Evolutionary conservation across 495 filamentous ascomycete genomes (phyloP).

Genomic region (Neurospora intermedia): DNA sequence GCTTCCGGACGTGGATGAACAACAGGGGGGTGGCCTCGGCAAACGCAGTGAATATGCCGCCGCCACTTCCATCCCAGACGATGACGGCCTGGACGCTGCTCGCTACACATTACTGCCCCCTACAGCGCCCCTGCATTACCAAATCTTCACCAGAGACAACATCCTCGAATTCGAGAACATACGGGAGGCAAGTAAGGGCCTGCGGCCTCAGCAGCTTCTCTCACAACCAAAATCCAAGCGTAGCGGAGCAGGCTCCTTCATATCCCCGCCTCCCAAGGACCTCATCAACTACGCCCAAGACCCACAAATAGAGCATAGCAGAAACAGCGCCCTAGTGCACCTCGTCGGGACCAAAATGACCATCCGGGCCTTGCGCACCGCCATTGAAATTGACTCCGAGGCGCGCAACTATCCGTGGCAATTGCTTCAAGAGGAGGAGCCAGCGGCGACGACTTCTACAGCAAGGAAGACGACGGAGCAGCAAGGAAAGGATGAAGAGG

Average conservation of each 20-base stretch:
- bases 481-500: neutral
- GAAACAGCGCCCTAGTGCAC: slow-evolving; percentile 29
- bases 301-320: slow-evolving; percentile 23
- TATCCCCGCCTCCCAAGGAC: neutral
- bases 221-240: neutral
- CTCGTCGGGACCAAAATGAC: slow-evolving; percentile 23
- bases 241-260: neutral
- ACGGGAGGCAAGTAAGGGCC: neutral
- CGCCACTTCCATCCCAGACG: neutral
- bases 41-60: neutral
- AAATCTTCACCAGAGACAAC: neutral
- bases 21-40: neutral
- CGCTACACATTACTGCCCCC: neutral
- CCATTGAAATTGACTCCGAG: slow-evolving; percentile 33
- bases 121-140: neutral
- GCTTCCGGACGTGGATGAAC: neutral
- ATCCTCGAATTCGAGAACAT: neutral
- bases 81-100: neutral
- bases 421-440: slow-evolving; percentile 13
- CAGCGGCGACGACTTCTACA: slow-evolving; percentile 13
- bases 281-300: slow-evolving; percentile 17
- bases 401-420: slow-evolving; percentile 33
- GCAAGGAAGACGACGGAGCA: slow-evolving; percentile 5
- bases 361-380: slow-evolving; percentile 16
- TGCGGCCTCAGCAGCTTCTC: neutral